Evolutionary conservation across 371 early-diverging fungal species (phyloP).

Genomic region (Blakeslea trispora): DNA sequence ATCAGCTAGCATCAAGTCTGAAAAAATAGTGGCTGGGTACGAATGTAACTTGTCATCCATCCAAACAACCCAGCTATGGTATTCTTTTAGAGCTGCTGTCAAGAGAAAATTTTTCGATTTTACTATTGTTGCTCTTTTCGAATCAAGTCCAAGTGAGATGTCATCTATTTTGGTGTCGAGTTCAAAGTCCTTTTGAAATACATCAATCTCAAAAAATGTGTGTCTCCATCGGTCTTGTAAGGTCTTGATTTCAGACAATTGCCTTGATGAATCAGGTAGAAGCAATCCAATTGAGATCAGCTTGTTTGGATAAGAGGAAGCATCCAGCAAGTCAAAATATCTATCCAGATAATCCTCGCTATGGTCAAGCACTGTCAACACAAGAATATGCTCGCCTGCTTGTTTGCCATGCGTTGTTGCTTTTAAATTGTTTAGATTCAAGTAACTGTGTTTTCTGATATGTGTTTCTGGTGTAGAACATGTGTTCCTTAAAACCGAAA

Average conservation of each 20-base stretch:
- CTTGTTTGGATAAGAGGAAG: slow-evolving; percentile 40
- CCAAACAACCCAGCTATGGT: slow-evolving; percentile 59
- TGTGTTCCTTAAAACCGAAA: no score
- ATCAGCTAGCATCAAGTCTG: slow-evolving; percentile 51
- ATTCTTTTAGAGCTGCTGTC: slow-evolving; percentile 45
- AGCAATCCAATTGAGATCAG: slow-evolving; percentile 49
- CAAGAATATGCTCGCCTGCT: slow-evolving; percentile 29
- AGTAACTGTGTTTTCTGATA: slow-evolving; percentile 13
- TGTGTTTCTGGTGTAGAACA: neutral
- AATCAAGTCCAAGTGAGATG: slow-evolving; percentile 12
- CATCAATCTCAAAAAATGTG: slow-evolving; percentile 23
- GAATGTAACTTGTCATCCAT: slow-evolving; percentile 52
- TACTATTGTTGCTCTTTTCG: slow-evolving; percentile 49
- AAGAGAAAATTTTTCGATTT: slow-evolving; percentile 55
- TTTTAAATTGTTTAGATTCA: slow-evolving; percentile 16
- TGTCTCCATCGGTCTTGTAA: slow-evolving; percentile 36
- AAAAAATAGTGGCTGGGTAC: slow-evolving; percentile 53
- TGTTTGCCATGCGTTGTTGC: slow-evolving; percentile 16
- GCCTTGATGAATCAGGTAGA: slow-evolving; percentile 47
- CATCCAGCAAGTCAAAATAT: slow-evolving; percentile 48
- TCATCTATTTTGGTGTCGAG: slow-evolving; percentile 11
- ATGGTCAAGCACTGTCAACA: slow-evolving; percentile 50
- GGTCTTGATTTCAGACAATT: slow-evolving; percentile 26
- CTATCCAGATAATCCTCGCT: slow-evolving; percentile 43
- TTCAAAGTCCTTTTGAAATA: slow-evolving; percentile 22